Evolutionary conservation across 225 moss, liverwort and hornwort genomes (phyloP), one percentile per base, ranked within the genome.

Genomic region (Marchantia paleacea): DNA sequence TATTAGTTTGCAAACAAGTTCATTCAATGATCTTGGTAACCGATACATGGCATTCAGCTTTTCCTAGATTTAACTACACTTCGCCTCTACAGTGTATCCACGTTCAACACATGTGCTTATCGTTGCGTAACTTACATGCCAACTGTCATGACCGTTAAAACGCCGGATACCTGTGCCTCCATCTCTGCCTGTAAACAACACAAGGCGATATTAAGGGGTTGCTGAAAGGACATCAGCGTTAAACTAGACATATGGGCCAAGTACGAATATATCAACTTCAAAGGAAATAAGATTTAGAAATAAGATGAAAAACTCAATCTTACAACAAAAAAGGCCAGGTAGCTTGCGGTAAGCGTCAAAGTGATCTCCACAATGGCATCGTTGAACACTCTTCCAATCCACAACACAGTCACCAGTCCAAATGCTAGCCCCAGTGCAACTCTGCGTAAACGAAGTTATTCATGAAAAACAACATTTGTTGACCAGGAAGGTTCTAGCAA

Each of bases 321-420:
- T 90, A 95, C 99, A 84, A 99, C 92, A 84, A 94, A 95, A 83
- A 92, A 99, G 13, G 99, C 99, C 92, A 99, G 84, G 85, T 95
- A 99, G 82, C 99, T 99, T 76, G 99, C 95, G 63, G 95, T 94
- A 65, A 99, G 84, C 10, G 99, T 99, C 67, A 99, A 83, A 11
- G 95, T 99, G 77, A 99, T 99, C 82, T 99, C 99, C 54, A 99
- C 81, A 26, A 99, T 61, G 16, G 90, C 86, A 72, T 99, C 95
- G 82, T 99, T 99, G 81, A 99, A 99, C 47, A 99, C 92, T 4
- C 89, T 47, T 64, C 91, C 86, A 65, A 95, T 91, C 99, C 99
- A 99, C 20, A 92, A 85, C 9, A 91, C 85, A 79, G 89, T 81
- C 49, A 99, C 79, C 25, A 99, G 84, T 55, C 94, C 99, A 78